Evolutionary conservation across 2,329 filamentous ascomycete species (phyloP).

Genomic region (Alternaria incomplexa): DNA sequence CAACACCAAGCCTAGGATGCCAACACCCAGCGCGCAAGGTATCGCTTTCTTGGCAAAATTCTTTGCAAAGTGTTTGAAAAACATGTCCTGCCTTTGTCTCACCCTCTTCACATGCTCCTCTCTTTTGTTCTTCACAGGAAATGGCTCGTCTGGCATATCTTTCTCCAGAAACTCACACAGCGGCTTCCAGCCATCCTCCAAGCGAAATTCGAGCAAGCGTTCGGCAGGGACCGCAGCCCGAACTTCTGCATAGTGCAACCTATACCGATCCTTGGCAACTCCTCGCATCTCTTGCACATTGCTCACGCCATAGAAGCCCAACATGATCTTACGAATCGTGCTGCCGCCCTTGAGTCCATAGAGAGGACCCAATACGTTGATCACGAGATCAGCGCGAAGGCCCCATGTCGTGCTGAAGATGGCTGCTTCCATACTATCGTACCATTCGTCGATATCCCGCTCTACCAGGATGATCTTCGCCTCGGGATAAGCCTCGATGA

Average conservation of each 20-base stretch:
- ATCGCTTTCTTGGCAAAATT: neutral
- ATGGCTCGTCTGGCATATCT: conserved; percentile 21
- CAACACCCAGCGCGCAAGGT: neutral
- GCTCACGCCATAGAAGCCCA: neutral
- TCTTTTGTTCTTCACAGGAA: conserved; percentile 20
- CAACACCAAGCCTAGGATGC: neutral
- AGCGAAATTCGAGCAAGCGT: conserved; percentile 26
- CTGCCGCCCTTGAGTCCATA: conserved; percentile 5
- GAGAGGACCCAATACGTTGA: neutral
- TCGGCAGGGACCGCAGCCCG: conserved; percentile 23
- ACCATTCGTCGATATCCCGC: conserved; percentile 29
- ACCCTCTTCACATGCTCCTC: conserved; percentile 6
- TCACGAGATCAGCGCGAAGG: conserved; percentile 2
- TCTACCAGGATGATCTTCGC: conserved; percentile 36
- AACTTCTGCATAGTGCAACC: conserved; percentile 16
- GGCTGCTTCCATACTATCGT: conserved; percentile 22
- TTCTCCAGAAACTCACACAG: conserved; percentile 32
- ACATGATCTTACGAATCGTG: conserved; percentile 9
- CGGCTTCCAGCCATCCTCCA: conserved; percentile 29
- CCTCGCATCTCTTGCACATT: conserved; percentile 4
- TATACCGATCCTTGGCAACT: conserved; percentile 14
- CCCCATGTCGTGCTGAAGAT: conserved; percentile 15
- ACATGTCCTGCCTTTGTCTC: conserved; percentile 8
- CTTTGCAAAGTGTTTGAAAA: conserved; percentile 1
- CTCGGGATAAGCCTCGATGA: conserved; percentile 36